Percentiles rank a stretch among this genome's conserved stretches.
Evolutionary conservation across 495 filamentous ascomycete genomes (phyloP).

Genomic region (Talaromyces stipitatus): DNA sequence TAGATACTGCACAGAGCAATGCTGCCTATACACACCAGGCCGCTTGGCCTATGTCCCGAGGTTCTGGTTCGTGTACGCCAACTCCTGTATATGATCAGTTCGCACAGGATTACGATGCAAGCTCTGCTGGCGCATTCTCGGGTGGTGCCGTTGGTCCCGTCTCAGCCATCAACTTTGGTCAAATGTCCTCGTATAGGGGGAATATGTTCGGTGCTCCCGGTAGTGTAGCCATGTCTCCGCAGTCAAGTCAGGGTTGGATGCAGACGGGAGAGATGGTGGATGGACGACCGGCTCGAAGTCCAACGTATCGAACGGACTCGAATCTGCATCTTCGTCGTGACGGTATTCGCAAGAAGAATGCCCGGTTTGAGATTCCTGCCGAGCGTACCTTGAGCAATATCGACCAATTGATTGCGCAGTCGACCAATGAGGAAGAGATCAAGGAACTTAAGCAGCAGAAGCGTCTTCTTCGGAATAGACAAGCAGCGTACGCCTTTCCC

Average conservation of each 20-base stretch:
- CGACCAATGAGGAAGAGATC: constrained; percentile 85
- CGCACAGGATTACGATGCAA: constrained; percentile 49
- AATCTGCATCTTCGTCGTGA: constrained; percentile 69
- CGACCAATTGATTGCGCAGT: constrained; percentile 82
- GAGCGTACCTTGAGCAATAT: constrained; percentile 93
- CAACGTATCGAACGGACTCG: constrained; percentile 69
- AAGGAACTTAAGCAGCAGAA: constrained; percentile 99
- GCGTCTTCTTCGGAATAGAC: constrained; percentile 85
- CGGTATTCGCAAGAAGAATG: constrained; percentile 99
- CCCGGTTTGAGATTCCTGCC: constrained; percentile 92
- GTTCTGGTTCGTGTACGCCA: constrained; percentile 53
- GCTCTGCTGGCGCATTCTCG: constrained; percentile 44
- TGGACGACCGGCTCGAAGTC: constrained; percentile 65
- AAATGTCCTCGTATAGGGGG: constrained; percentile 35
- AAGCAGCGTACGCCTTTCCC: constrained; percentile 73
- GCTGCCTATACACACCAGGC: constrained; percentile 43
- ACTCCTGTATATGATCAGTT: constrained; percentile 57
- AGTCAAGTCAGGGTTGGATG: constrained; percentile 58
- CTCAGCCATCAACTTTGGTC: constrained; percentile 35
- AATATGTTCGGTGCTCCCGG: constrained; percentile 33
- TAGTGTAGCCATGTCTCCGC: constrained; percentile 51
- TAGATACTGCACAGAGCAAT: constrained; percentile 44
- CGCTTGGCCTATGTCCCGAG: constrained; percentile 34
- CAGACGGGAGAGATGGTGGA: constrained; percentile 50
- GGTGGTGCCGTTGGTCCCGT: constrained; percentile 45